Base-by-base conservation (phyloP, 2,329 filamentous ascomycete genomes). In the Teratosphaeria gauchensis region DNA sequence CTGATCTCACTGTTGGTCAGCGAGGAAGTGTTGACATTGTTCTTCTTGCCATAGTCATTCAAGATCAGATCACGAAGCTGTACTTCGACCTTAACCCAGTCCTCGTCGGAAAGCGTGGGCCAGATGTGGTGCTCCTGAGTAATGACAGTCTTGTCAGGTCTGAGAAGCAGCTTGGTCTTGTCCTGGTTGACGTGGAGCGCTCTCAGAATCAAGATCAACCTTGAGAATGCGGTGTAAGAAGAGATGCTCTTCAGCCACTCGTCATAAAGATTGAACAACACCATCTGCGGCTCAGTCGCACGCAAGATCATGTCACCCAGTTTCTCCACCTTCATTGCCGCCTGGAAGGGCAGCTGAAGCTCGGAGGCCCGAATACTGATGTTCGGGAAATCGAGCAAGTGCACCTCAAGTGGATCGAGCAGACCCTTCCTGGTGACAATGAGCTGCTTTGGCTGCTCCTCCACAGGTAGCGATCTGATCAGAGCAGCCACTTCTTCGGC, bases 41-140 rank as follows among this genome's bases (percentile, higher is more conserved):
- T 99, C 83, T 99, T 99, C 84, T 97, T 99, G 71, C 94, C 94
- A 72, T 99, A 99, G 72, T 99, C 94, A 66, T 97, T 96, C 66
- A 99, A 73, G 68, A 99, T 99, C 64, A 99, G 79, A 79, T 99
- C 94, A 73, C 94, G 87, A 51, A 99, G 80, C 71, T 95, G 90
- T 53, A 91, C 91, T 80, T 99, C 94, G n/a, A 99, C 90, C 83
- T 96, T 96, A 76, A 99, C 94, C 94, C 94, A 99, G 63, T 96
- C 92, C 68, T 99, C 94, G 64, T 99, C 94, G 0, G 89, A 87
- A 58, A 99, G 78, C 0, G 90, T 87, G 0, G 94, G 94, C 94
- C 94, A 99, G 72, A 99, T 99, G 73, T 99, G 94, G 76, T 99
- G 94, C 70, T 97, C 92, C 68, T 97, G 91, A 0, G 94, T 99